Percentiles rank a stretch among this genome's conserved stretches.
Conservation (phyloP, 345 rosid species). For the Hibiscus trionum region DNA sequence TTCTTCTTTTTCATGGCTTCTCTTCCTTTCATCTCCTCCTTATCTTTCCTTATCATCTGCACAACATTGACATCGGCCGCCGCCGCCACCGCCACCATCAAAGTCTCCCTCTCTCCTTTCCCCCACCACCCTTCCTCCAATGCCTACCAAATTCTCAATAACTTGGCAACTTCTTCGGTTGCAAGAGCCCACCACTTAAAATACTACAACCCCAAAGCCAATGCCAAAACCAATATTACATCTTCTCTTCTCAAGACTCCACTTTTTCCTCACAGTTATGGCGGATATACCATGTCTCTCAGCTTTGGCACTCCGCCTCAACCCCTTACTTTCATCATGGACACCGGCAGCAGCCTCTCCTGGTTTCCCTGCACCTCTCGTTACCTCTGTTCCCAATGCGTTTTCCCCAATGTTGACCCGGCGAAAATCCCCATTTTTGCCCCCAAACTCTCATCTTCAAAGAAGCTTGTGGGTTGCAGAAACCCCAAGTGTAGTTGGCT, state of each 20-base stretch:
- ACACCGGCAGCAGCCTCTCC: conserved; percentile 79
- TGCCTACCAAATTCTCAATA: not conserved
- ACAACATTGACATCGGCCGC: not conserved
- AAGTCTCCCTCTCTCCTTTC: not conserved
- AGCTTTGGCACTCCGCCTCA: conserved; percentile 83
- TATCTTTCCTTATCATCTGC: not conserved
- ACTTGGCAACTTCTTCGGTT: not conserved
- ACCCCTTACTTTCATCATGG: conserved; percentile 44
- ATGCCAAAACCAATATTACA: not conserved
- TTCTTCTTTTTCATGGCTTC: not conserved
- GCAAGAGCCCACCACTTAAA: not conserved
- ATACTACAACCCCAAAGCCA: not conserved
- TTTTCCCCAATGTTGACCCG: conserved; percentile 38
- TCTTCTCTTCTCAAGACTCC: conserved; percentile 32
- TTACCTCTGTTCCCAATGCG: conserved; percentile 48
- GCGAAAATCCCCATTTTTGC: conserved; percentile 32
- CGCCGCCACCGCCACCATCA: conserved; percentile 6
- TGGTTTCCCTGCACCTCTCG: conserved; percentile 88
- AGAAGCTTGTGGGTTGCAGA: conserved; percentile 47
- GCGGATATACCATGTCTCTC: conserved; percentile 69
- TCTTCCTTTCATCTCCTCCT: not conserved
- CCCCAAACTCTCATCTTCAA: conserved; percentile 58
- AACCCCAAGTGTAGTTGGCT: conserved; percentile 57
- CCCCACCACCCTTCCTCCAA: not conserved
- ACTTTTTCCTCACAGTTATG: conserved; percentile 57